Evolutionary conservation across 768 basidiomycete genomes (phyloP), one percentile per base, ranked within the genome.

Genomic region (Rhizopogon sp.): DNA sequence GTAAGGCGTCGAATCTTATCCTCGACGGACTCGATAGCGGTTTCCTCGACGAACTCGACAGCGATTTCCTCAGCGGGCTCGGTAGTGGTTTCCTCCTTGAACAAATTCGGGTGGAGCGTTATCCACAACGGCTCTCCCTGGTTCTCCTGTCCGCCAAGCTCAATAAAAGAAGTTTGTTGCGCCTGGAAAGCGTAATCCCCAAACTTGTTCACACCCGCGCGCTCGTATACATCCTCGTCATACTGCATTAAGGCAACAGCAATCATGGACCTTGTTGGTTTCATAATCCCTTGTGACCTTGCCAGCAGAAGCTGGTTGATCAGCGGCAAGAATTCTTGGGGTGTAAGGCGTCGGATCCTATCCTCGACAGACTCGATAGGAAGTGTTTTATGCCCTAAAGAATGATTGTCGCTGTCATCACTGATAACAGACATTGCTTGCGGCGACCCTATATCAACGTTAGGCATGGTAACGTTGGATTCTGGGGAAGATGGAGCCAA

Each of bases 201-300:
- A 44, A 72, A 71, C 28, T 13, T 67, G 0, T 44, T 53, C 50
- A 58, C 67, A 11, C 72, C 65, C 0, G 51, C 65, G 16, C 60
- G 67, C 42, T 47, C 50, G 53, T 70, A 71, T 39, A 59, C 51
- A 35, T 59, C 51, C 13, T 65, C 64, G 47, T 74, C 70, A 25
- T 33, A 17, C 33, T 61, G 56, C 31, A 59, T 11, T 2, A 83
- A 63, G 17, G 70, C 68, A 16, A 61, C 0, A 6, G 73, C 75
- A 33, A 83, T 53, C 2, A 16, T 57, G 16, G 77, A 75, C 25
- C 79, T 76, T 5, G 70, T 63, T 6, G 77, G 71, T 11, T 62
- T 69, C 29, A 43, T 0, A 22, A 64, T 54, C 2, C 76, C 77
- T 6, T 66, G 67, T 16, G 58, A 56, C 33, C 60, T 64, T 28